These are phyloP conservation scores for Phaeosphaeriaceae sp. DNA, from an alignment of 2,329 filamentous ascomycete genomes.

Conservation along the genomic window DNA sequence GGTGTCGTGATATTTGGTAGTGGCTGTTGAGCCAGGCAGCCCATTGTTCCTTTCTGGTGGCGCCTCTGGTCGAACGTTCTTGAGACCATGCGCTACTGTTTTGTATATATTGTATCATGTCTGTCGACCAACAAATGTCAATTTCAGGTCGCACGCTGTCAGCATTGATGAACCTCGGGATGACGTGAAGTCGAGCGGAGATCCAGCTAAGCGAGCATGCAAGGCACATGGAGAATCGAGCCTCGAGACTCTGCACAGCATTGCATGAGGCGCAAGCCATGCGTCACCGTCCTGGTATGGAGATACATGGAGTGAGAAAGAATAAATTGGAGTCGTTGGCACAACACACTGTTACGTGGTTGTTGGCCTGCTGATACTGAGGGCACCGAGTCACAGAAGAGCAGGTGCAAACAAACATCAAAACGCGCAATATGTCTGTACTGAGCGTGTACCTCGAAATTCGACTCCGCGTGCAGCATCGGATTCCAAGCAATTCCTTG, in stretches of 20 bases:
- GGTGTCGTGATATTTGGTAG: conserved; percentile 1
- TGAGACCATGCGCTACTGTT: conserved; percentile 17
- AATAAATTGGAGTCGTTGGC: background rate
- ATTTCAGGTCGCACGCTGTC: conserved; percentile 15
- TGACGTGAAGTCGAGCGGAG: conserved; percentile 24
- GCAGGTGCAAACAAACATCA: background rate
- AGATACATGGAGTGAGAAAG: background rate
- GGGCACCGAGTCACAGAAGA: background rate
- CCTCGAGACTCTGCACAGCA: background rate
- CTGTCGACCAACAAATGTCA: conserved; percentile 17
- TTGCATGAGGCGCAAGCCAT: background rate
- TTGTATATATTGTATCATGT: conserved; percentile 32
- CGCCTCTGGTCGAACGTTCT: conserved; percentile 16
- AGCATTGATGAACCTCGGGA: conserved; percentile 19
- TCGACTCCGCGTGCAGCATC: background rate
- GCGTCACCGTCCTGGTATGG: background rate
- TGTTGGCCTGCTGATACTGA: background rate
- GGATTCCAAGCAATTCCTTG: background rate
- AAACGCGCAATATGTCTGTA: background rate
- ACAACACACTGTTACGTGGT: background rate
- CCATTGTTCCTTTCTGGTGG: conserved; percentile 11
- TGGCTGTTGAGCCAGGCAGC: conserved; percentile 1
- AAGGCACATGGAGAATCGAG: conserved; percentile 6
- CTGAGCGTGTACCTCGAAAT: background rate
- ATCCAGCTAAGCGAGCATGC: conserved; percentile 16